A percentile compares a stretch with the other conserved stretches of the same genome.
phyloP scores from a whole-genome alignment of 805 yeast genomes.

The Wickerhamomyces tratensis region DNA sequence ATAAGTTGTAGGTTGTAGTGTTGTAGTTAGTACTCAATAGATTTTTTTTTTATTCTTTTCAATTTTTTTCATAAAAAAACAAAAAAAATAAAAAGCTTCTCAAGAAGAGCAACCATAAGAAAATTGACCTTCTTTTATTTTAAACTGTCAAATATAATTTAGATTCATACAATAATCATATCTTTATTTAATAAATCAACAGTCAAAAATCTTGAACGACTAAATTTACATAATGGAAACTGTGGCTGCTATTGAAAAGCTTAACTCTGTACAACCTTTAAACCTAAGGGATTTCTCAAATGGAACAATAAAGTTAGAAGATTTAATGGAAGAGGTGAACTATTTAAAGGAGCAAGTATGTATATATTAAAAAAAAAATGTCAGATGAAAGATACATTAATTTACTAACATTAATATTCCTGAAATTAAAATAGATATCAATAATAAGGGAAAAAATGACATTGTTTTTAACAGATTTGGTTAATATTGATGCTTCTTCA shows the following conservation, averaged over 20 bases:
- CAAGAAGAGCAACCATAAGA: too few relatives aligned
- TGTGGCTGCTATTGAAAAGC: slow-evolving; percentile 18
- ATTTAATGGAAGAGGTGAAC: slow-evolving; percentile 26
- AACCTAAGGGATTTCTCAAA: slow-evolving; percentile 30
- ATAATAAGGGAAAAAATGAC: slow-evolving; percentile 31
- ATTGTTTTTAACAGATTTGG: slow-evolving; percentile 23
- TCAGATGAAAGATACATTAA: neutral
- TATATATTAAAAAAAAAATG: neutral
- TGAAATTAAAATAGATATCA: slow-evolving; percentile 9
- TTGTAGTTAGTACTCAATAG: too few relatives aligned
- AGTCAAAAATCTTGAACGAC: too few relatives aligned
- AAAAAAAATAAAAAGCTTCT: too few relatives aligned
- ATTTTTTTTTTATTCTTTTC: too few relatives aligned
- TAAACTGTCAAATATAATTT: too few relatives aligned
- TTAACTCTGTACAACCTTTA: slow-evolving; percentile 14
- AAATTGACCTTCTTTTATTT: too few relatives aligned
- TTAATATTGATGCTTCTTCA: slow-evolving; percentile 27
- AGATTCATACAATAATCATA: too few relatives aligned
- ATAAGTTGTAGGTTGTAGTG: too few relatives aligned
- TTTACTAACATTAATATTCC: neutral
- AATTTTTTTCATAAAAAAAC: too few relatives aligned
- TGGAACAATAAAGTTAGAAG: slow-evolving; percentile 25
- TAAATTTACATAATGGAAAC: slow-evolving; percentile 14
- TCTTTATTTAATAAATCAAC: too few relatives aligned
- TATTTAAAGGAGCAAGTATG: slow-evolving; percentile 21